phyloP scores from a whole-genome alignment of 768 basidiomycete species.

The Leccinum truebloodii region DNA sequence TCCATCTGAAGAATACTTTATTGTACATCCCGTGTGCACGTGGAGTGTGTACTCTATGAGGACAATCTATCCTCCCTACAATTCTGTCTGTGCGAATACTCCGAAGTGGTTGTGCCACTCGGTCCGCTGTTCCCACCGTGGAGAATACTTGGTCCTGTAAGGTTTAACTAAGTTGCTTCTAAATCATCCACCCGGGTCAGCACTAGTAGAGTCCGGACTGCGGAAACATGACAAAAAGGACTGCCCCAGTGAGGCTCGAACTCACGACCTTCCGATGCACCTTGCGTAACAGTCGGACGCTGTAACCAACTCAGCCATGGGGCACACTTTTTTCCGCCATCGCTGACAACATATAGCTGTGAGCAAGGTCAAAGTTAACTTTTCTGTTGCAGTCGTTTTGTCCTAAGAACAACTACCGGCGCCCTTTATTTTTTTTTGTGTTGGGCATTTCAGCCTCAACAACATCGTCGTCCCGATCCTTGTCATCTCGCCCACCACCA shows the following conservation, averaged over 20 bases:
- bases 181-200: no score
- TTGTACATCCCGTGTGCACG: no score
- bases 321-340: slow-evolving; percentile 37
- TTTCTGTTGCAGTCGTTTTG: not conserved
- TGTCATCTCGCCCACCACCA: slow-evolving; percentile 64
- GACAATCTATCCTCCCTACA: no score
- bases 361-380: not conserved
- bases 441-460: slow-evolving; percentile 87
- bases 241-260: slow-evolving; percentile 69
- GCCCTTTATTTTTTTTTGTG: slow-evolving; percentile 55
- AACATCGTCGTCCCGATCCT: slow-evolving; percentile 90
- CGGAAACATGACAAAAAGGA: not conserved
- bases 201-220: not conserved
- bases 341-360: no score
- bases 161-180: no score
- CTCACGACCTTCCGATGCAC: slow-evolving; percentile 64
- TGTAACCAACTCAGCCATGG: slow-evolving; percentile 79
- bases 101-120: no score
- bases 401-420: slow-evolving; percentile 32
- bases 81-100: no score
- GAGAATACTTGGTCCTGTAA: no score
- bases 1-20: no score
- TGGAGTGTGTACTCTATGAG: no score
- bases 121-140: no score
- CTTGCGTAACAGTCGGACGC: slow-evolving; percentile 67